phyloP scores from a whole-genome alignment of 2,329 filamentous ascomycete species.

The Diaporthe capsici region DNA sequence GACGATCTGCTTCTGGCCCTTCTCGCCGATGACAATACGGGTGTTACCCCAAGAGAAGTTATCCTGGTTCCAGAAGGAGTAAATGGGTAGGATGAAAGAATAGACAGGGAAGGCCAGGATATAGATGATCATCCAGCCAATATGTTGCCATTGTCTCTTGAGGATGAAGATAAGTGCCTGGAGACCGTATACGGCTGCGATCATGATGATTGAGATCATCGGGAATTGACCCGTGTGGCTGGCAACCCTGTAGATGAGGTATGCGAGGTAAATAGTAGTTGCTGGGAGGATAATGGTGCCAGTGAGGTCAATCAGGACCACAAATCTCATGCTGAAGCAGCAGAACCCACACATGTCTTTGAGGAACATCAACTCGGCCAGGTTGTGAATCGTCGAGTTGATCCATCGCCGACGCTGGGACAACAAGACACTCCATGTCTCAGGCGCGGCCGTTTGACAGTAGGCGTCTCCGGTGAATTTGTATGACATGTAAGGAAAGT shows the following conservation, averaged over 20 bases:
- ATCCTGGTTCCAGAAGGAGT: slow-evolving; percentile 99
- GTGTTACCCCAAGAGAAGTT: slow-evolving; percentile 99
- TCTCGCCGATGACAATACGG: slow-evolving; percentile 95
- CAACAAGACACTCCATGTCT: slow-evolving; percentile 92
- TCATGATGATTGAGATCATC: slow-evolving; percentile 87
- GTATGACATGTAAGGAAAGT: slow-evolving; percentile 95
- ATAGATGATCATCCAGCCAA: slow-evolving; percentile 99
- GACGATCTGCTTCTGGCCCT: slow-evolving; percentile 90
- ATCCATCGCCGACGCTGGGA: slow-evolving; percentile 99
- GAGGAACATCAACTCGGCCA: slow-evolving; percentile 90
- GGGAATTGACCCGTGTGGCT: slow-evolving; percentile 82
- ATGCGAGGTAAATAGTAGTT: slow-evolving; percentile 87
- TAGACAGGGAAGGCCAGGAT: slow-evolving; percentile 95
- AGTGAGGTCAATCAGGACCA: slow-evolving; percentile 94
- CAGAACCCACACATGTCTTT: slow-evolving; percentile 99
- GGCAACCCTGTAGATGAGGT: slow-evolving; percentile 86
- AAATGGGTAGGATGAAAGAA: slow-evolving; percentile 90
- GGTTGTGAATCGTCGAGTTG: slow-evolving; percentile 97
- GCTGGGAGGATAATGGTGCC: slow-evolving; percentile 94
- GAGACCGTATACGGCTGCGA: slow-evolving; percentile 93
- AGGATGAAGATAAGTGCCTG: slow-evolving; percentile 97
- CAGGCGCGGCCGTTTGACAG: slow-evolving; percentile 92
- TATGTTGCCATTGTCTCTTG: slow-evolving; percentile 97
- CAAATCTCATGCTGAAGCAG: slow-evolving; percentile 97
- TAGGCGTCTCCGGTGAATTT: slow-evolving; percentile 96